Conservation (phyloP, 768 basidiomycete genomes). For the Tricholomella constricta region DNA sequence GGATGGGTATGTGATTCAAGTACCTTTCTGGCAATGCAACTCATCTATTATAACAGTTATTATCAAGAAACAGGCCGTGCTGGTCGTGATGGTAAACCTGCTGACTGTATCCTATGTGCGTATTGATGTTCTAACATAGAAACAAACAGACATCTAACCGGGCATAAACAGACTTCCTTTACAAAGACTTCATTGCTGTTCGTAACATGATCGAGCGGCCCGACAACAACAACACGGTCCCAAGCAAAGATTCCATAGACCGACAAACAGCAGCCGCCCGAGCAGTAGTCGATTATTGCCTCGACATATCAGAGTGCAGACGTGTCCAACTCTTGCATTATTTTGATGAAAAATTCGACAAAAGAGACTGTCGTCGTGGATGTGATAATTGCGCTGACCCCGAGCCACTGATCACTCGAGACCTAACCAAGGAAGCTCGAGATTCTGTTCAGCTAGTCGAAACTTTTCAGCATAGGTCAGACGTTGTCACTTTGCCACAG, state of each 20-base stretch:
- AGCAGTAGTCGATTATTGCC: conserved; percentile 78
- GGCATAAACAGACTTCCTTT: conserved; percentile 60
- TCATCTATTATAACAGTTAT: conserved; percentile 48
- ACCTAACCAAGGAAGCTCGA: conserved; percentile 63
- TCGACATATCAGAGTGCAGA: conserved; percentile 82
- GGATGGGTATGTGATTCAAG: conserved; percentile 61
- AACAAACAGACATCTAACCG: conserved; percentile 2
- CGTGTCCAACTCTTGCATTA: conserved; percentile 86
- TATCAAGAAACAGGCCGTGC: conserved; percentile 98
- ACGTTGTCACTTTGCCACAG: conserved; percentile 60
- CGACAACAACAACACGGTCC: conserved; percentile 41
- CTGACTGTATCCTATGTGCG: conserved; percentile 88
- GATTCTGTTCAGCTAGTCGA: conserved; percentile 62
- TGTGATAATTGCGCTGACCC: conserved; percentile 85
- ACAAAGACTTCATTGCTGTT: conserved; percentile 55
- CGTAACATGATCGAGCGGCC: conserved; percentile 63
- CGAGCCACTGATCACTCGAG: conserved; percentile 44
- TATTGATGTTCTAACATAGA: conserved; percentile 2
- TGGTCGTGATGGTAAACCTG: conserved; percentile 83
- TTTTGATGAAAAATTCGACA: conserved; percentile 82
- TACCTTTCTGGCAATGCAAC: neutral
- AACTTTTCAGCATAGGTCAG: conserved; percentile 40
- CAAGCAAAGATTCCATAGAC: conserved; percentile 56
- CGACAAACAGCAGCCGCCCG: conserved; percentile 66
- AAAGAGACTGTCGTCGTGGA: conserved; percentile 58